phyloP scores from a whole-genome alignment of 2,329 filamentous ascomycete genomes.

The Trichoderma lentiforme region DNA sequence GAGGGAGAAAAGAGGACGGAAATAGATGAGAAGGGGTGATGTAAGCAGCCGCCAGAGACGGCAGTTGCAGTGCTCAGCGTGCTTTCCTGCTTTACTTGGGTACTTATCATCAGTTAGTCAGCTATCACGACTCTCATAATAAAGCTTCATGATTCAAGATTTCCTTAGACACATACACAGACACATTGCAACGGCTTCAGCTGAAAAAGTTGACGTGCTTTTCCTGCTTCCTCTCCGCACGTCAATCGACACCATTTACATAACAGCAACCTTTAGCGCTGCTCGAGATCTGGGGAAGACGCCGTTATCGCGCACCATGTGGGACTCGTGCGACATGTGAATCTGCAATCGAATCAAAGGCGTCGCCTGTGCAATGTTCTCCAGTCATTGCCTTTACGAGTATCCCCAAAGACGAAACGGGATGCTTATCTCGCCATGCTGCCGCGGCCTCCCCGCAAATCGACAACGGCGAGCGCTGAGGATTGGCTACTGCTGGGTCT shows the following conservation, averaged over 20 bases:
- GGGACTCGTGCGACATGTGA: neutral
- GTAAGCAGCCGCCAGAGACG: neutral
- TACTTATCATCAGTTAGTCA: neutral
- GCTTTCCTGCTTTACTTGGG: neutral
- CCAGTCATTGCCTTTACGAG: neutral
- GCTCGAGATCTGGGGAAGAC: constrained; percentile 11
- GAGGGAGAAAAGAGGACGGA: neutral
- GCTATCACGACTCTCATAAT: neutral
- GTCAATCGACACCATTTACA: neutral
- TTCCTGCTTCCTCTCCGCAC: neutral
- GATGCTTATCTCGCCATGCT: constrained; percentile 9
- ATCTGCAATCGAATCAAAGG: neutral
- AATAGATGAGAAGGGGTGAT: neutral
- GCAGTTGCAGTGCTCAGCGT: neutral
- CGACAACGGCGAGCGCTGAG: neutral
- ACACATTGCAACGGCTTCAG: neutral
- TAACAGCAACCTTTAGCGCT: constrained; percentile 10
- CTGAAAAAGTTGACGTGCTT: neutral
- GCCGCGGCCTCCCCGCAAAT: constrained; percentile 6
- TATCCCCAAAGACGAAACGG: neutral
- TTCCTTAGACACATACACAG: neutral
- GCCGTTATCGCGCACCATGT: constrained; percentile 11
- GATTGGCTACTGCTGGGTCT: constrained; percentile 1
- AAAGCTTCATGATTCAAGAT: neutral
- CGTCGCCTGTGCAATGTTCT: neutral